These are phyloP conservation scores for Colletotrichum euphorbiae DNA, from an alignment of 2,329 filamentous ascomycete species.

Conservation along the genomic window DNA sequence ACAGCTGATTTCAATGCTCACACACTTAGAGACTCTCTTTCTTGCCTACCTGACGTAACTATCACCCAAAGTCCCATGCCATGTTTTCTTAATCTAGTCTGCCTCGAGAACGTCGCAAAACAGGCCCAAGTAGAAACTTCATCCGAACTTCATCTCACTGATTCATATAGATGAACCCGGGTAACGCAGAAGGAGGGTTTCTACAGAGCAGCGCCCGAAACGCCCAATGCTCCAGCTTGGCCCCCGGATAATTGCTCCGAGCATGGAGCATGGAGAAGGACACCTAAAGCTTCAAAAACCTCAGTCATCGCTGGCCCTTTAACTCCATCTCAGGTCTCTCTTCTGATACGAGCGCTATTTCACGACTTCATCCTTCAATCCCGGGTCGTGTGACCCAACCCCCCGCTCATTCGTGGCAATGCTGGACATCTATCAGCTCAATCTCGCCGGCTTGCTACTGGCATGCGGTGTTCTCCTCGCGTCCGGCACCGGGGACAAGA, in stretches of 20 bases:
- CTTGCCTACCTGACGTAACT: too few relatives aligned
- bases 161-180: slow-evolving; percentile 12
- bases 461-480: slow-evolving; percentile 46
- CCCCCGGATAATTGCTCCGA: slow-evolving; percentile 25
- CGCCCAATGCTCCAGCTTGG: slow-evolving; percentile 36
- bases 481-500: slow-evolving; percentile 31
- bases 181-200: slow-evolving; percentile 1
- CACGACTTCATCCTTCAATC: too few relatives aligned
- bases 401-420: slow-evolving; percentile 10
- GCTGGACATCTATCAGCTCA: slow-evolving; percentile 51
- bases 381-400: too few relatives aligned
- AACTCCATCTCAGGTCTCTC: background rate
- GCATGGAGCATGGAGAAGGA: slow-evolving; percentile 26
- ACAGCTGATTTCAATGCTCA: background rate
- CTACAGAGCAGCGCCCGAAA: slow-evolving; percentile 28
- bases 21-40: background rate
- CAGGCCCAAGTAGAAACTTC: background rate
- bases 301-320: too few relatives aligned
- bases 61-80: too few relatives aligned
- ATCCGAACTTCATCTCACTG: background rate
- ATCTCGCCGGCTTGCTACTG: slow-evolving; percentile 48
- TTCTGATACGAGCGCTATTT: background rate
- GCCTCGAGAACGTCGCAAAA: too few relatives aligned
- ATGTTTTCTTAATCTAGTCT: too few relatives aligned
- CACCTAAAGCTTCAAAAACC: slow-evolving; percentile 25